Evolutionary conservation across 345 rosid genomes (phyloP), one percentile per base, ranked within the genome.

Genomic region (Melaleuca quinquenervia): DNA sequence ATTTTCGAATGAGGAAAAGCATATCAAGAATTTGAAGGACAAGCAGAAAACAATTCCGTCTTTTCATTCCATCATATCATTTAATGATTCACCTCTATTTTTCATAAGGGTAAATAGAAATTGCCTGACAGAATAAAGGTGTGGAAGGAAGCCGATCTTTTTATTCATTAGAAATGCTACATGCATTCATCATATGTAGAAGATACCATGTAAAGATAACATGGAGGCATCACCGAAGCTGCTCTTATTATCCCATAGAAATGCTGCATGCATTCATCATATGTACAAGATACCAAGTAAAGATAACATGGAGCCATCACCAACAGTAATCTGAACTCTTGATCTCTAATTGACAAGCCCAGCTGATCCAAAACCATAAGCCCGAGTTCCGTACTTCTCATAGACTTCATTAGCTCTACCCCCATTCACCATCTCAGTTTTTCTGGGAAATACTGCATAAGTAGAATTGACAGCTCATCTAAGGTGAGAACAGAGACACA

Each of bases 361-460:
- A 70, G 48, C 8, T 82, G 84, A 82, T 24, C 14, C 52, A 50
- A 13, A 49, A 50, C 20, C 52, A 74, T 44, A 12, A n/a, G 52
- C 82, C 82, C 54, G 21, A 5, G 50, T 48, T 32, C 54, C 45
- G 52, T 5, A n/a, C 18, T 56, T 13, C 20, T 51, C 62, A 62
- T 52, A 22, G 64, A 29, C 86, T 58, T 64, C 76, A 64, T 7
- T 32, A 16, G 1, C 76, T 49, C 8, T 14, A 26, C 74, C 75
- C 48, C 27, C 54, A 10, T 82, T 90, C 89, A 90, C 91, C 91
- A 90, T 55, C 84, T 88, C 44, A 88, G 89, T 82, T 87, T 87
- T 2, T 20, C 86, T 1, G 90, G 91, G 82, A 90, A 88, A 84
- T 90, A 90, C 91, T 88, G 55, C 62, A 21, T 7, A 76, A n/a